Evolutionary conservation across 129 eudicot genomes (phyloP), one percentile per base, ranked within the genome.

Genomic region (Erigeron canadensis): DNA sequence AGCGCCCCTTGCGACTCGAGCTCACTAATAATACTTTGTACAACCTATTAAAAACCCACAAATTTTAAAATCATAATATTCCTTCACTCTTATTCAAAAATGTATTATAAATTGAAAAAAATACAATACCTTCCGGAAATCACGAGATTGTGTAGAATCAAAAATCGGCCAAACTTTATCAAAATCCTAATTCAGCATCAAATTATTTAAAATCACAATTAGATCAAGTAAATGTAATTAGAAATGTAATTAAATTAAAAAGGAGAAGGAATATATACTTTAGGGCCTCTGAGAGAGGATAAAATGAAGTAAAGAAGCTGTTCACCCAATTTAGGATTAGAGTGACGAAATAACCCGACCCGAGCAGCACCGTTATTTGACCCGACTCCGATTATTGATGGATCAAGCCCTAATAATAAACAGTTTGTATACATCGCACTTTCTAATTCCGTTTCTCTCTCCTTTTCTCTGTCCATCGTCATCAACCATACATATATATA

Each of bases 401-500:
- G 99, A 95, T 95, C 97, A 67, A 95, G 81, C 23, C 99, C 99
- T 76, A 90, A 79, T 44, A 95, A 84, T 76, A 95, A 83, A 75
- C 99, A 95, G 79, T 95, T 95, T 2, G 97, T 90, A 83, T 95
- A 95, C 99, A 95, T 90, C 83, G 95, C 93, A 62, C 96, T 90
- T 82, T 95, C 99, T 13, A 95, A 85, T 83, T 95, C 99, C 23
- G 86, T 82, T 75, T 95, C 99, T 81, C 99, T 90, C 80, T 90
- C 97, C 84, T 95, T 95, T 69, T 95, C 97, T 54, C 96, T 75
- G 82, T 95, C 97, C 97, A 95, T 95, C 86, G 97, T 95, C 99
- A 95, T 95, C 71, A 79, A 70, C 82, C 39, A 48, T 65, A 22
- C 63, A 12, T 71, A 15, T 70, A 5, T 40, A 21, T 59, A 19